Percentiles rank a stretch among this genome's conserved stretches.
These are phyloP conservation scores for Termitomyces bulborhizus DNA, from an alignment of 768 basidiomycete genomes.

Conservation along the genomic window DNA sequence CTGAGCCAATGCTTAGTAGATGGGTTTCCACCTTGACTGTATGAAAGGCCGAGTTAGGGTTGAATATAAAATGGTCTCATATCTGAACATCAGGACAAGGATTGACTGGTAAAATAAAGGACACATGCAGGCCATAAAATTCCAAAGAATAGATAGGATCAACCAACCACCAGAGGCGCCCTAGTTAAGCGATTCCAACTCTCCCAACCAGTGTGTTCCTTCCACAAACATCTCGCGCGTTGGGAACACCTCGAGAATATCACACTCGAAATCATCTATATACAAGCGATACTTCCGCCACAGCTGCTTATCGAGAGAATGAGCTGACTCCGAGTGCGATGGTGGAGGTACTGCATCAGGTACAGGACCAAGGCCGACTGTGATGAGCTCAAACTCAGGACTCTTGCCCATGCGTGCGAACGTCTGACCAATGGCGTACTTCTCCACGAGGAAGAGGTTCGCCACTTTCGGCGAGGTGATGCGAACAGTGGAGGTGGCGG, in stretches of 20 bases:
- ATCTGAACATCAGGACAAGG: no score
- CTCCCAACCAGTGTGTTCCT: slow-evolving; percentile 50
- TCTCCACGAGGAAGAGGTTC: slow-evolving; percentile 49
- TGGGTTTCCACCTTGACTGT: no score
- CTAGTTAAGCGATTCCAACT: slow-evolving; percentile 1
- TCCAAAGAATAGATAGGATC: no score
- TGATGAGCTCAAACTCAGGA: slow-evolving; percentile 53
- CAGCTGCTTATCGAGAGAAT: slow-evolving; percentile 21
- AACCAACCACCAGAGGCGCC: no score
- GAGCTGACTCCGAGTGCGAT: slow-evolving; percentile 12
- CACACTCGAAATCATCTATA: slow-evolving; percentile 54
- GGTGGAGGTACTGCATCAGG: slow-evolving; percentile 4
- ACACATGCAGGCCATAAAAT: slow-evolving; percentile 2
- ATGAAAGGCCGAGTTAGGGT: no score
- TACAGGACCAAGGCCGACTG: slow-evolving; percentile 39
- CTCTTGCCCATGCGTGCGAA: slow-evolving; percentile 47
- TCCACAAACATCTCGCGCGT: slow-evolving; percentile 58
- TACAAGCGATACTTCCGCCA: slow-evolving; percentile 56
- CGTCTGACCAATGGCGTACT: slow-evolving; percentile 44
- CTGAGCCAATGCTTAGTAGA: no score
- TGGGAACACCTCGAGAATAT: slow-evolving; percentile 66
- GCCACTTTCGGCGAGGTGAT: slow-evolving; percentile 52
- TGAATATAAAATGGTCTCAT: no score
- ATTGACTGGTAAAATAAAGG: slow-evolving; percentile 15
- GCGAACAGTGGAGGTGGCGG: slow-evolving; percentile 60